Base-by-base conservation (phyloP, 768 basidiomycete genomes). In the Lepiota brunneoincarnata region DNA sequence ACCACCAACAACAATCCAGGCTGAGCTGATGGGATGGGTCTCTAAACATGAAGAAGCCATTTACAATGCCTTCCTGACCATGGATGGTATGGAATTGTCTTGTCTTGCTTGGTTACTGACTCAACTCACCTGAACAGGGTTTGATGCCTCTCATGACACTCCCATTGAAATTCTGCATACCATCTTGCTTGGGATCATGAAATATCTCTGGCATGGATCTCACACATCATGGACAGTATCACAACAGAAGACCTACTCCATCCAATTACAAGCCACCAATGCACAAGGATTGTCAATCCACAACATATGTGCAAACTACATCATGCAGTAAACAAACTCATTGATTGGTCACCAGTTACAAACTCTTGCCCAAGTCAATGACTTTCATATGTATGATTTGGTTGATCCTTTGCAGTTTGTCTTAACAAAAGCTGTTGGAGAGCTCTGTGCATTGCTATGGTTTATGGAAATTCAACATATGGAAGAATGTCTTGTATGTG, bases 91-190 rank as follows among this genome's bases (percentile, higher is more conserved):
- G n/a, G n/a, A 21, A 40, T 38, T 49, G 18, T 36, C 24, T 23
- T 31, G 17, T 43, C 34, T 35, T 18, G 14, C 20, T 41, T 44
- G n/a, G n/a, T n/a, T n/a, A n/a, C n/a, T 18, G 17, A 38, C 4
- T 42, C 26, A 2, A 21, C 41, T 31, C 12, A 40, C 37, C 34
- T 2, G 28, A 21, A 26, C 37, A 68, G 71, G 65, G 2, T 67
- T 68, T 37, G 67, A 74, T 59, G 58, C 62, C 15, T 37, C 65
- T 3, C 28, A 59, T 28, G 69, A 74, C 60, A 74, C 72, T 1
- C 72, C 75, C 1, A 63, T 75, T 6, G 76, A 79, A 62, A 62
- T 78, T 6, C 68, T 80, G 1, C 77, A 80, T 53, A 75, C 74
- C 1, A 64, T 74, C 26, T 63, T 78, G 1, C 68, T 78, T 14